Percentiles rank a stretch among this genome's conserved stretches.
Evolutionary conservation across 1,284 basidiomycete genomes (phyloP).

Genomic region (Tetrapyrgos nigripes): DNA sequence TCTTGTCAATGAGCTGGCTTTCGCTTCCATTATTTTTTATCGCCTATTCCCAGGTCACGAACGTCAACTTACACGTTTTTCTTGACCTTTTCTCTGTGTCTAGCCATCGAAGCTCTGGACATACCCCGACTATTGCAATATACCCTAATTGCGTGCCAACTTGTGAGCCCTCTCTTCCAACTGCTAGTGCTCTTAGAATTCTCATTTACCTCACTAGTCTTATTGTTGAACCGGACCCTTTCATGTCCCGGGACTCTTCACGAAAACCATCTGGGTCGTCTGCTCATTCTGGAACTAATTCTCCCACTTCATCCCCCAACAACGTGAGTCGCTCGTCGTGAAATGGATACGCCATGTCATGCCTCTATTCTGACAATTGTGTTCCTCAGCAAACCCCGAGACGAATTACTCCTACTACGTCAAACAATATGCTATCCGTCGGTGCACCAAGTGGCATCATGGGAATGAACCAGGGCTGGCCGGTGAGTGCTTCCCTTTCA

Average conservation of each 20-base stretch:
- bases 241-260: slow-evolving; percentile 63
- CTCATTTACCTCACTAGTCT: too few relatives aligned
- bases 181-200: slow-evolving; percentile 11
- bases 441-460: slow-evolving; percentile 54
- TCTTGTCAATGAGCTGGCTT: slow-evolving; percentile 5
- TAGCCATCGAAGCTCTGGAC: not conserved
- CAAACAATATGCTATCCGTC: slow-evolving; percentile 60
- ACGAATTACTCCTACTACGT: slow-evolving; percentile 48
- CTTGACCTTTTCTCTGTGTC: slow-evolving; percentile 6
- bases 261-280: slow-evolving; percentile 74
- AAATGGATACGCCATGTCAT: slow-evolving; percentile 1
- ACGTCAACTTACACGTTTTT: slow-evolving; percentile 4
- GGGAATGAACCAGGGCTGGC: slow-evolving; percentile 69
- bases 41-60: not conserved
- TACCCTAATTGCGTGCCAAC: not conserved
- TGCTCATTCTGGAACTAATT: slow-evolving; percentile 64
- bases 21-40: slow-evolving; percentile 7
- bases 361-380: slow-evolving; percentile 1
- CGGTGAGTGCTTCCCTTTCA: slow-evolving; percentile 50
- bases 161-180: not conserved
- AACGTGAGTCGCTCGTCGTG: slow-evolving; percentile 49
- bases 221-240: too few relatives aligned
- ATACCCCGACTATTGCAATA: not conserved
- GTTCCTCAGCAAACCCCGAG: slow-evolving; percentile 46
- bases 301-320: slow-evolving; percentile 61